Evolutionary conservation across 2,329 filamentous ascomycete species (phyloP).

Genomic region (Diaporthe citriasiana): DNA sequence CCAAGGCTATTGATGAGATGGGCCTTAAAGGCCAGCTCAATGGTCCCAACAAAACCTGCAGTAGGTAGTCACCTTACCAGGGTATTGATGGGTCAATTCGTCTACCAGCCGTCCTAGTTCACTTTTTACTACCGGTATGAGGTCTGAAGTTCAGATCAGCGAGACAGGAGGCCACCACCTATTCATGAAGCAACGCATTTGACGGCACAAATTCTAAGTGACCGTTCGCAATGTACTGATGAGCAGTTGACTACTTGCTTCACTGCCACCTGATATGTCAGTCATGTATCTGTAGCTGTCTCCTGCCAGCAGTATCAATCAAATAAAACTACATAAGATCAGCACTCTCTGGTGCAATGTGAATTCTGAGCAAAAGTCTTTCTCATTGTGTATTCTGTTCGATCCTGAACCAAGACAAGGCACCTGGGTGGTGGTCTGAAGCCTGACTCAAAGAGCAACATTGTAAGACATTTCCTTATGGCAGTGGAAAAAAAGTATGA

Average conservation of each 20-base stretch:
- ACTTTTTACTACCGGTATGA: not conserved
- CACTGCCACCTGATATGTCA: not conserved
- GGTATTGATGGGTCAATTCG: not conserved
- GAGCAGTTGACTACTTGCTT: not conserved
- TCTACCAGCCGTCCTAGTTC: not conserved
- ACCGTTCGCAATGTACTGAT: not conserved
- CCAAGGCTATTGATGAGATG: not conserved
- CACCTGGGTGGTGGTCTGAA: too few species aligned
- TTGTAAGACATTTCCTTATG: too few species aligned
- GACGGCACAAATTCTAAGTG: not conserved
- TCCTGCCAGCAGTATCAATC: too few species aligned
- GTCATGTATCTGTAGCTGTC: too few species aligned
- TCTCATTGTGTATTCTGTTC: not conserved
- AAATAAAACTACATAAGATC: too few species aligned
- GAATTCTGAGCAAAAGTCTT: not conserved
- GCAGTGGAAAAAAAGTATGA: not conserved
- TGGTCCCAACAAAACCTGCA: not conserved
- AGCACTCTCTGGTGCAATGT: not conserved
- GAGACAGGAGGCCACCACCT: too few species aligned
- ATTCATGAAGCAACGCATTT: not conserved
- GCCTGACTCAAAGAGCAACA: not conserved
- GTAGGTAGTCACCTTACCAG: not conserved
- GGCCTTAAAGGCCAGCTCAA: not conserved
- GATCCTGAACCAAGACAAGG: not conserved
- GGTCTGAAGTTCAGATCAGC: too few species aligned